A percentile compares a stretch with the other conserved stretches of the same genome.
phyloP scores from a whole-genome alignment of 2,329 filamentous ascomycete species.

The Coniochaeta sp. region DNA sequence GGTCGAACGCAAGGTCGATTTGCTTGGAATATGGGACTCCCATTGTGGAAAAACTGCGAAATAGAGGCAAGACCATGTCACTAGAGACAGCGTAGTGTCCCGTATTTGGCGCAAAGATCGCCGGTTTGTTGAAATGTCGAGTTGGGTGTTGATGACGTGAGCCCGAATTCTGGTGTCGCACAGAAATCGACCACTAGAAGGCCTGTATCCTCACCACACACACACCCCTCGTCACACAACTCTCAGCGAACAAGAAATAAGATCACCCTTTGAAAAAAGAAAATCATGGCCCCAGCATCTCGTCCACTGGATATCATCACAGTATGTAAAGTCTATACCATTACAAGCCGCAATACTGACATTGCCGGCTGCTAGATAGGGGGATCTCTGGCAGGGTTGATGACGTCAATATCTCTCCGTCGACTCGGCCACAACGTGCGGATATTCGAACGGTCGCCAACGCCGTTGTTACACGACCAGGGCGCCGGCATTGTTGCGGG shows the following conservation, averaged over 20 bases:
- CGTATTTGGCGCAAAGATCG: not conserved
- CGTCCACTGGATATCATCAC: not conserved
- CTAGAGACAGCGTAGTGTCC: too few relatives aligned
- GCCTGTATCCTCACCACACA: not conserved
- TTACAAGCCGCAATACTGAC: not conserved
- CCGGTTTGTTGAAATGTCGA: too few relatives aligned
- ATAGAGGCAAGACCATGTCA: not conserved
- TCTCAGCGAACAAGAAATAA: not conserved
- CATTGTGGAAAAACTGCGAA: slow-evolving; percentile 21
- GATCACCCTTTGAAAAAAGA: not conserved
- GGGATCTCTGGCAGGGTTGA: slow-evolving; percentile 3
- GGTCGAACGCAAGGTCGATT: slow-evolving; percentile 42
- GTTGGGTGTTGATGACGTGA: not conserved
- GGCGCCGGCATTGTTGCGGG: slow-evolving; percentile 40
- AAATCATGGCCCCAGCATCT: not conserved
- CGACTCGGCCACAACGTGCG: slow-evolving; percentile 2
- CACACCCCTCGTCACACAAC: not conserved
- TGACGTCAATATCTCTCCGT: slow-evolving; percentile 1
- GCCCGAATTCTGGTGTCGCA: not conserved
- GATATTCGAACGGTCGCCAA: slow-evolving; percentile 1
- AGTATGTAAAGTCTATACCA: not conserved
- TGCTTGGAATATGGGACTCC: slow-evolving; percentile 44
- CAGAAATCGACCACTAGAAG: not conserved
- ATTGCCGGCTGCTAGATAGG: not conserved
- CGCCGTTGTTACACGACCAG: slow-evolving; percentile 28